Percentiles rank a stretch among this genome's conserved stretches.
Conservation (phyloP, 371 early-diverging fungal species). For the Mucor irregularis region DNA sequence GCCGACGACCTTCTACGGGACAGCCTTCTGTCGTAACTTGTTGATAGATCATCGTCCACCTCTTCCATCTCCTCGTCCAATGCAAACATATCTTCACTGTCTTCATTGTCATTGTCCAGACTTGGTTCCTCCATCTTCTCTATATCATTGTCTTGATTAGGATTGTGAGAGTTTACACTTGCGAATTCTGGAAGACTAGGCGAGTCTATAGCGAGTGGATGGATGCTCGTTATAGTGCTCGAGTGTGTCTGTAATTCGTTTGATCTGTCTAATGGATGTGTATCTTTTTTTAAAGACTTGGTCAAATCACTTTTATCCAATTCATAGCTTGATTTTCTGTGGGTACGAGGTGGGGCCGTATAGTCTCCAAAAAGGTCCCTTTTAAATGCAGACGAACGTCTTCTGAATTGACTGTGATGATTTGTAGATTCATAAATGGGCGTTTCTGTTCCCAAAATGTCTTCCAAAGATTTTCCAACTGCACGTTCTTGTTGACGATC, state of each 20-base stretch:
- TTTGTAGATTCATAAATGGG: background rate
- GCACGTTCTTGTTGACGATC: too few species aligned
- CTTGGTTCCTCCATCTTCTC: slow-evolving; percentile 3
- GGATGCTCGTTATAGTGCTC: background rate
- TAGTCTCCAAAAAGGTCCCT: background rate
- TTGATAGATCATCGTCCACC: background rate
- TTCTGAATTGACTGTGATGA: background rate
- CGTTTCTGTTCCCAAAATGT: background rate
- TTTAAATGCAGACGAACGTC: slow-evolving; percentile 1
- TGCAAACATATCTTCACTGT: slow-evolving; percentile 38
- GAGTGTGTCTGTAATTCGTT: slow-evolving; percentile 1
- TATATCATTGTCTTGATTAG: background rate
- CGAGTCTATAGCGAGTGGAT: too few species aligned
- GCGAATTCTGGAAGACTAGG: too few species aligned
- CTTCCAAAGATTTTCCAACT: too few species aligned
- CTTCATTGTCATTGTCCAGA: too few species aligned
- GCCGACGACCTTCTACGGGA: background rate
- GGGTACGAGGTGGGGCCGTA: background rate
- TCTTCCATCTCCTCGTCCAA: slow-evolving; percentile 43
- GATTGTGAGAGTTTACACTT: too few species aligned
- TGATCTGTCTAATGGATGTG: background rate
- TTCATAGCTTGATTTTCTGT: slow-evolving; percentile 24
- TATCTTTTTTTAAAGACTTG: slow-evolving; percentile 4
- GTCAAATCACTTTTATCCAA: slow-evolving; percentile 26
- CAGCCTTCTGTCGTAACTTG: background rate